Conservation (phyloP, 768 basidiomycete genomes). For the Mycena crocata region DNA sequence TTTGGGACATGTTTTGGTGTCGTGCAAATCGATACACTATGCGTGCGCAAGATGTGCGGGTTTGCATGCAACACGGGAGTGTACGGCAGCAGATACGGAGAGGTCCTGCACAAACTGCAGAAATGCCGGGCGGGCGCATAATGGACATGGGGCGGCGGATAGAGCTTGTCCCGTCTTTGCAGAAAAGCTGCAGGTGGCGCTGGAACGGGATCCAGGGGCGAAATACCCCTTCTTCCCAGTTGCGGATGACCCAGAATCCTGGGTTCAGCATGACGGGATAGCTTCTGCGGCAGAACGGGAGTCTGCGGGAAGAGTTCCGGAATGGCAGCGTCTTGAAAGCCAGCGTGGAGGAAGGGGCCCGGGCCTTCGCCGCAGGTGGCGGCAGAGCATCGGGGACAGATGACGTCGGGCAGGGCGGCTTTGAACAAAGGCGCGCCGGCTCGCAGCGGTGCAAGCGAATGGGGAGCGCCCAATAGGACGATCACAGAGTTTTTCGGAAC, state of each 20-base stretch:
- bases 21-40: constrained; percentile 24
- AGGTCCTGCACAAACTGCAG: constrained; percentile 42
- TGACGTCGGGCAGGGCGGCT: neutral
- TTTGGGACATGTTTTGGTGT: constrained; percentile 29
- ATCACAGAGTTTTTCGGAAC: neutral
- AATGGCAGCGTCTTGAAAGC: neutral
- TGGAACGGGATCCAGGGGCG: constrained; percentile 25
- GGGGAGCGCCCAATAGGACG: neutral
- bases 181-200: constrained; percentile 7
- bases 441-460: neutral
- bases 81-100: constrained; percentile 18
- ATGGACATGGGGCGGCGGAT: constrained; percentile 44
- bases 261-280: constrained; percentile 5
- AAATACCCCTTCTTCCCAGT: constrained; percentile 36
- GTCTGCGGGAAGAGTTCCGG: neutral
- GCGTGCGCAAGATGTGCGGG: constrained; percentile 33
- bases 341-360: neutral
- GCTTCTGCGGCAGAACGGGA: neutral
- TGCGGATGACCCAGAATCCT: constrained; percentile 13
- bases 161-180: constrained; percentile 36
- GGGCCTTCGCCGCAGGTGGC: neutral
- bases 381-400: neutral
- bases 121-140: neutral
- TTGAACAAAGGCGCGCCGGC: neutral
- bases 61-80: constrained; percentile 36